Conservation (phyloP, 305 asterid species). For the Fraxinus nigra region DNA sequence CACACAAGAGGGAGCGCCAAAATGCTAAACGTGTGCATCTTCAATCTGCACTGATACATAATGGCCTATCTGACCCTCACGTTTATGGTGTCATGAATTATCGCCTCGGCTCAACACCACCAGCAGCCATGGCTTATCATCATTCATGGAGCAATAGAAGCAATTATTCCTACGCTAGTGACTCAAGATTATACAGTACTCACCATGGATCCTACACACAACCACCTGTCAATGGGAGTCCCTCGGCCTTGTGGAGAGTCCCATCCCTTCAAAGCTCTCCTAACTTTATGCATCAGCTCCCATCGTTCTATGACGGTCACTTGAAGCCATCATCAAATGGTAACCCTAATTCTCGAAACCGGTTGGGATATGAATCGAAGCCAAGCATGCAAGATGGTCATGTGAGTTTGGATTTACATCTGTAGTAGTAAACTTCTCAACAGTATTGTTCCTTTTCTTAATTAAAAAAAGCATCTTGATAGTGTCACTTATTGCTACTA, state of each 20-base stretch:
- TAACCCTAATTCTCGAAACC: constrained; percentile 19
- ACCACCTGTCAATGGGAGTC: constrained; percentile 41
- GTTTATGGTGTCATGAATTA: constrained; percentile 37
- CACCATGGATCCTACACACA: constrained; percentile 29
- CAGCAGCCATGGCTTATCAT: constrained; percentile 24
- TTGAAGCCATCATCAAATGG: constrained; percentile 10
- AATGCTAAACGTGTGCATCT: constrained; percentile 57
- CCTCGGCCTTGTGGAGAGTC: constrained; percentile 43
- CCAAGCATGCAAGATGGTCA: constrained; percentile 36
- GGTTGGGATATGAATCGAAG: constrained; percentile 36
- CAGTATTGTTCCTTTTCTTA: not conserved
- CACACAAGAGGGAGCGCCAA: constrained; percentile 63
- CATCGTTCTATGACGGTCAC: constrained; percentile 17
- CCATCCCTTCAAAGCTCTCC: constrained; percentile 29
- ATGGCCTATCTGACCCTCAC: constrained; percentile 25
- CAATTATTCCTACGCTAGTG: not conserved
- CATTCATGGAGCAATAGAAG: constrained; percentile 26
- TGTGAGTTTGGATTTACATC: constrained; percentile 61
- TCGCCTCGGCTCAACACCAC: constrained; percentile 23
- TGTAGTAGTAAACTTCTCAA: constrained; percentile 23
- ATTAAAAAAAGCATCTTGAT: not conserved
- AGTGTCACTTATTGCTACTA: not conserved
- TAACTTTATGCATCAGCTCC: constrained; percentile 21
- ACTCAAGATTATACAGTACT: constrained; percentile 11
- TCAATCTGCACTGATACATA: constrained; percentile 40